These are phyloP conservation scores for Brasenia schreberi DNA, from an alignment of 164 flowering plant genomes.

Conservation along the genomic window DNA sequence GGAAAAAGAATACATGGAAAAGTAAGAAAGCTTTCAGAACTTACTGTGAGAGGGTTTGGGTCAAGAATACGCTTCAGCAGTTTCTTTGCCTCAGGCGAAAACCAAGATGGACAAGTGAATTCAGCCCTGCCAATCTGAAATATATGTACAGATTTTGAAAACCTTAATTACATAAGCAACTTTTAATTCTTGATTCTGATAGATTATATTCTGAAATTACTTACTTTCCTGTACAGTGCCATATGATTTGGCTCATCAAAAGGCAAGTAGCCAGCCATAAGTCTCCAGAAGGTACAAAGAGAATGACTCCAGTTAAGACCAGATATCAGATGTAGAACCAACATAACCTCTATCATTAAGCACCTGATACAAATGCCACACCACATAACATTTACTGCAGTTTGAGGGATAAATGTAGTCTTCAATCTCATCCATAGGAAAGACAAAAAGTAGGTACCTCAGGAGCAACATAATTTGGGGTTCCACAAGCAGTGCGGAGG, in stretches of 20 bases:
- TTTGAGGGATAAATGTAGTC: too few relatives aligned
- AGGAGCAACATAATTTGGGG: neutral
- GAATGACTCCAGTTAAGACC: conserved; percentile 98
- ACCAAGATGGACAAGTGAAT: neutral
- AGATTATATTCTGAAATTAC: neutral
- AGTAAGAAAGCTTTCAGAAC: too few relatives aligned
- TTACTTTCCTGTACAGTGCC: conserved; percentile 76
- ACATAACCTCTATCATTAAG: conserved; percentile 86
- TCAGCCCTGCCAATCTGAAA: neutral
- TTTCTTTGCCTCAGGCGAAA: neutral
- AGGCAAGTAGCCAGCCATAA: conserved; percentile 95
- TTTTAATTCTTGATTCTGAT: neutral
- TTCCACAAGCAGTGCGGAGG: conserved; percentile 44
- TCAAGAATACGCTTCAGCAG: neutral
- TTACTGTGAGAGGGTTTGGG: neutral
- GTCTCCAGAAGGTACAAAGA: too few relatives aligned
- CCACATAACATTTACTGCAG: too few relatives aligned
- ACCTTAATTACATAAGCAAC: neutral
- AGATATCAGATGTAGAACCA: conserved; percentile 93
- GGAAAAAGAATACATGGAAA: too few relatives aligned
- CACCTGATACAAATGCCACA: too few relatives aligned
- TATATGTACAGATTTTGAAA: neutral
- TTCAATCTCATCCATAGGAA: too few relatives aligned
- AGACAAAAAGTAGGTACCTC: too few relatives aligned
- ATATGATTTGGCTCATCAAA: conserved; percentile 83